A percentile compares a stretch with the other conserved stretches of the same genome.
Conservation (phyloP, 2,329 filamentous ascomycete genomes). For the Aspergillus pseudoglaucus region DNA sequence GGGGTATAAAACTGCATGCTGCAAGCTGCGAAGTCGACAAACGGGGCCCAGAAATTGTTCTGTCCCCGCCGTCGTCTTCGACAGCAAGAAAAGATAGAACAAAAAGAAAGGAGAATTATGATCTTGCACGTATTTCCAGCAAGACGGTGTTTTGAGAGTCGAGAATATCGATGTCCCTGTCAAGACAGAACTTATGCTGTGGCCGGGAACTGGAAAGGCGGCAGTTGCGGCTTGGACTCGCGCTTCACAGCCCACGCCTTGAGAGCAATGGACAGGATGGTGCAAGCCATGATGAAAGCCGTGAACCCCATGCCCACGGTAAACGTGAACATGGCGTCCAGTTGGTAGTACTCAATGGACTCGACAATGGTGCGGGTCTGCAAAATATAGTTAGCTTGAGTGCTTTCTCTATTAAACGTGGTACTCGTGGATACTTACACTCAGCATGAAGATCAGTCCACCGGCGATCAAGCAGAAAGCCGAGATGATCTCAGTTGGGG, state of each 20-base stretch:
- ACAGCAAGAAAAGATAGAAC: background rate
- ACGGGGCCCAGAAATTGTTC: background rate
- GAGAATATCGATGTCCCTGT: background rate
- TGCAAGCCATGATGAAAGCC: conserved; percentile 78
- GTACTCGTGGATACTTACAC: conserved; percentile 50
- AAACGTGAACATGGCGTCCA: conserved; percentile 92
- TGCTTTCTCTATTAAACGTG: background rate
- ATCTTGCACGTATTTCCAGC: background rate
- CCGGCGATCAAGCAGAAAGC: conserved; percentile 83
- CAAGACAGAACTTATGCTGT: conserved; percentile 1
- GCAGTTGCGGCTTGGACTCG: conserved; percentile 27
- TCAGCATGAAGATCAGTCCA: conserved; percentile 87
- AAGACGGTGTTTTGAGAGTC: background rate
- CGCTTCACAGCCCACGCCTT: conserved; percentile 73
- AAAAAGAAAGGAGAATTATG: no score
- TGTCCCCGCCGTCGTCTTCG: conserved; percentile 1
- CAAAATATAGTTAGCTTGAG: conserved; percentile 16
- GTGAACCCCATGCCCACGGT: conserved; percentile 81
- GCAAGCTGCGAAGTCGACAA: conserved; percentile 6
- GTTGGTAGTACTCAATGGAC: conserved; percentile 66
- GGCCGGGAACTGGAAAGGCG: conserved; percentile 24
- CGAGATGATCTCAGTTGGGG: conserved; percentile 81
- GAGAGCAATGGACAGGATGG: conserved; percentile 67
- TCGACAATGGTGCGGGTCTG: conserved; percentile 68
- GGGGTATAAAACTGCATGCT: conserved; percentile 19